A percentile compares a stretch with the other conserved stretches of the same genome.
Conservation (phyloP, 805 yeast genomes). For the Cyberlindnera galapagoensis region DNA sequence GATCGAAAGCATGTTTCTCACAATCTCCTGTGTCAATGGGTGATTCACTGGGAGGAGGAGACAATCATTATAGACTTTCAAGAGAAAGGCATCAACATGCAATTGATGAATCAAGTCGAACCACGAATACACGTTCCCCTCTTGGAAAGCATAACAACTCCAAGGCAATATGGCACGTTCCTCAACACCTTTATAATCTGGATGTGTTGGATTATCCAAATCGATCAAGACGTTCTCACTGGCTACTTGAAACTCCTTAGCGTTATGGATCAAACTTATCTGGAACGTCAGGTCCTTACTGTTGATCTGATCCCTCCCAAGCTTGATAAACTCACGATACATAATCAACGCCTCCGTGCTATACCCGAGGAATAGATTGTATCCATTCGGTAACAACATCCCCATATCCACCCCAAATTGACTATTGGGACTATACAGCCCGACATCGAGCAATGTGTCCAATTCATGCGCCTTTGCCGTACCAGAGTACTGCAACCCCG, state of each 20-base stretch:
- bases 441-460: constrained; percentile 26
- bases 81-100: constrained; percentile 30
- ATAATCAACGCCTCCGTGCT: constrained; percentile 24
- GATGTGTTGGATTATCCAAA: constrained; percentile 16
- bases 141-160: constrained; percentile 19
- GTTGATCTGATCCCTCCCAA: constrained; percentile 7
- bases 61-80: constrained; percentile 28
- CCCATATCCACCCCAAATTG: constrained; percentile 20
- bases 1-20: constrained; percentile 13
- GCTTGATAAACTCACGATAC: constrained; percentile 22
- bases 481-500: constrained; percentile 48
- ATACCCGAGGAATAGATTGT: constrained; percentile 24
- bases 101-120: constrained; percentile 25
- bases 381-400: constrained; percentile 21
- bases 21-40: constrained; percentile 13
- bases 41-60: constrained; percentile 27
- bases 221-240: constrained; percentile 12
- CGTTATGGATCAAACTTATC: constrained; percentile 22
- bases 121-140: constrained; percentile 18
- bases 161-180: constrained; percentile 10
- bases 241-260: constrained; percentile 22
- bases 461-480: constrained; percentile 43
- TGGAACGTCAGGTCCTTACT: constrained; percentile 18
- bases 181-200: constrained; percentile 8
- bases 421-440: constrained; percentile 17